phyloP scores from a whole-genome alignment of 2,329 filamentous ascomycete genomes.

The Mycocentrospora acerina region DNA sequence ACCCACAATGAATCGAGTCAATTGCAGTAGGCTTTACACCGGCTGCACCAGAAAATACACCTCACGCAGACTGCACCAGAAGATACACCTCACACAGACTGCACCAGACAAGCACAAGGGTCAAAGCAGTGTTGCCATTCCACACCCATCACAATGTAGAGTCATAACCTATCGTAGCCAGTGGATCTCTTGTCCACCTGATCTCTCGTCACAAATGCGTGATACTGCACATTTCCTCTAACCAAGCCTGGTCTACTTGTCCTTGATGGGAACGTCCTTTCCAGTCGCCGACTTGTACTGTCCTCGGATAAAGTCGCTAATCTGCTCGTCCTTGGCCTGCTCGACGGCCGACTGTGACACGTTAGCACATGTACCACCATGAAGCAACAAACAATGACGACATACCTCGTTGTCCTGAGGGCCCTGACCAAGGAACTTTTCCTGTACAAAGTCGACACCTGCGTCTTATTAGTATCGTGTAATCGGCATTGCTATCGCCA shows the following conservation, averaged over 20 bases:
- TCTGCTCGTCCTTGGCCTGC: slow-evolving; percentile 81
- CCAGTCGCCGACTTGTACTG: slow-evolving; percentile 72
- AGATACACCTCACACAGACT: too few relatives aligned
- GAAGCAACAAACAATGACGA: slow-evolving; percentile 16
- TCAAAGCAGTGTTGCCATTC: slow-evolving; percentile 5
- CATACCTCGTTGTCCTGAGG: slow-evolving; percentile 57
- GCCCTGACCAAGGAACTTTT: slow-evolving; percentile 70
- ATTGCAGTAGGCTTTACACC: too few relatives aligned
- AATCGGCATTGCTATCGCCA: neutral
- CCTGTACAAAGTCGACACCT: slow-evolving; percentile 78
- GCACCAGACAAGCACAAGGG: neutral
- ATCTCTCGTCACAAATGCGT: slow-evolving; percentile 7
- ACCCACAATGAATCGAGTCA: too few relatives aligned
- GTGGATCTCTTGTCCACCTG: slow-evolving; percentile 12
- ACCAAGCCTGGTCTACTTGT: slow-evolving; percentile 58
- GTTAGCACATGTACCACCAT: slow-evolving; percentile 11
- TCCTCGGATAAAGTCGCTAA: slow-evolving; percentile 69
- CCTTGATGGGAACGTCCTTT: slow-evolving; percentile 67
- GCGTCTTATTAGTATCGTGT: slow-evolving; percentile 5
- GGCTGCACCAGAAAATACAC: too few relatives aligned
- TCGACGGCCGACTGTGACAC: slow-evolving; percentile 60
- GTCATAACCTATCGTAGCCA: slow-evolving; percentile 7
- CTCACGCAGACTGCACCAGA: too few relatives aligned
- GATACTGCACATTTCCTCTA: slow-evolving; percentile 1
- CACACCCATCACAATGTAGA: slow-evolving; percentile 13